Percentiles rank a stretch among this genome's conserved stretches.
These are phyloP conservation scores for Claviceps spartinae DNA, from an alignment of 2,329 filamentous ascomycete species.

Conservation along the genomic window DNA sequence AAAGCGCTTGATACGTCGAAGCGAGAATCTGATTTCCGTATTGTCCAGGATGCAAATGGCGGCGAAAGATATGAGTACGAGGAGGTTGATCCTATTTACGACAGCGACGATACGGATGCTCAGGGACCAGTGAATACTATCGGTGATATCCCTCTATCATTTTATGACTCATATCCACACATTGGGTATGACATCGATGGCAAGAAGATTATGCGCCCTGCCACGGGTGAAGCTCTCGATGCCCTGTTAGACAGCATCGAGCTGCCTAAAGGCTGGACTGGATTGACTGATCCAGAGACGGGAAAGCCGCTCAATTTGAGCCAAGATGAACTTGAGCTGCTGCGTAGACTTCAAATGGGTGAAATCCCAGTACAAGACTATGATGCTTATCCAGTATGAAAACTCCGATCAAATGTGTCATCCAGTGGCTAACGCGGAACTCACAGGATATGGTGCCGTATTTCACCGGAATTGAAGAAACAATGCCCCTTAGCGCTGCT, in stretches of 20 bases:
- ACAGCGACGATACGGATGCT: conserved; percentile 86
- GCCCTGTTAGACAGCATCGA: conserved; percentile 93
- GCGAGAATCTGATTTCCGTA: conserved; percentile 19
- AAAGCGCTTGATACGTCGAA: neutral
- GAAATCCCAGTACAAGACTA: conserved; percentile 79
- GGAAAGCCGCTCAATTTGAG: conserved; percentile 84
- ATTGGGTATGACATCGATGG: conserved; percentile 99
- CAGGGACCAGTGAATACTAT: conserved; percentile 77
- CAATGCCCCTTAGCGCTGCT: conserved; percentile 88
- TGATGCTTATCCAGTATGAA: conserved; percentile 71
- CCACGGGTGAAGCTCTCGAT: conserved; percentile 85
- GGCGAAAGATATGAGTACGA: conserved; percentile 82
- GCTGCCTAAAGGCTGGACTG: conserved; percentile 93
- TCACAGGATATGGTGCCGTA: conserved; percentile 71
- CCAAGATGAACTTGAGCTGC: conserved; percentile 74
- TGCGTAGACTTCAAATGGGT: conserved; percentile 79
- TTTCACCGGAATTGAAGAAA: conserved; percentile 80
- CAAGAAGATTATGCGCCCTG: conserved; percentile 92
- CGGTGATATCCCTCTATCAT: conserved; percentile 82
- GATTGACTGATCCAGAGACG: conserved; percentile 82
- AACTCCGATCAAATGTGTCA: neutral
- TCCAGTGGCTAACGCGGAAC: neutral
- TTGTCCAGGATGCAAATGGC: conserved; percentile 76
- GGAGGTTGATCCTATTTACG: conserved; percentile 88
- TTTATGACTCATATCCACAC: conserved; percentile 95